phyloP scores from a whole-genome alignment of 176 grass and related monocot species.

The Ampelocalamus luodianensis region DNA sequence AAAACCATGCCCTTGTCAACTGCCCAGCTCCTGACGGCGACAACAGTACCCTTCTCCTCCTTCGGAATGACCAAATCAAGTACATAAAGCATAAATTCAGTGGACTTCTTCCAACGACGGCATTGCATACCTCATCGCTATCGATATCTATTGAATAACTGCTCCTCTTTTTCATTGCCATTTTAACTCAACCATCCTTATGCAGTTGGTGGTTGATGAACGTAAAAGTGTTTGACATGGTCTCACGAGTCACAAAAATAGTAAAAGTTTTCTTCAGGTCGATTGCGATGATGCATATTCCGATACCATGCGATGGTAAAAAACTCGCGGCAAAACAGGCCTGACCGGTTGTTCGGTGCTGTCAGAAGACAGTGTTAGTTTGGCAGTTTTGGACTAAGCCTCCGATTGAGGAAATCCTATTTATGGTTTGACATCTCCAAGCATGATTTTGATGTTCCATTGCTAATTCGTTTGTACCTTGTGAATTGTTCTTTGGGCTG shows the following conservation, averaged over 20 bases:
- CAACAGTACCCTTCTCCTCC: neutral
- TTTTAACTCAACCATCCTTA: neutral
- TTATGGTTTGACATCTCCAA: neutral
- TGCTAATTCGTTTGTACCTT: neutral
- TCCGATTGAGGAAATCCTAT: neutral
- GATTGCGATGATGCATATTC: neutral
- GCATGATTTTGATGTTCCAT: neutral
- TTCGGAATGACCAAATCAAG: constrained; percentile 16
- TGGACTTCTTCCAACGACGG: neutral
- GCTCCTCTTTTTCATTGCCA: neutral
- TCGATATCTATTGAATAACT: constrained; percentile 21
- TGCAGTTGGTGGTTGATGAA: constrained; percentile 39
- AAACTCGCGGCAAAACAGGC: neutral
- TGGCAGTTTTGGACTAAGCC: constrained; percentile 42
- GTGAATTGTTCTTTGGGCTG: neutral
- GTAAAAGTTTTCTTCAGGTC: neutral
- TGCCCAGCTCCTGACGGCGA: constrained; percentile 4
- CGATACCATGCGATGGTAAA: neutral
- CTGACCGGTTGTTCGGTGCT: neutral
- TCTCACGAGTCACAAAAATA: neutral
- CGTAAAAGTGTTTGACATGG: constrained; percentile 31
- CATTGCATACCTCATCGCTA: neutral
- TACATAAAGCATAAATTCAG: neutral
- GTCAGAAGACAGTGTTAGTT: constrained; percentile 38
- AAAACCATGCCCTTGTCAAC: neutral